phyloP scores from a whole-genome alignment of 805 yeast genomes.

The Myxozyma udenii region DNA sequence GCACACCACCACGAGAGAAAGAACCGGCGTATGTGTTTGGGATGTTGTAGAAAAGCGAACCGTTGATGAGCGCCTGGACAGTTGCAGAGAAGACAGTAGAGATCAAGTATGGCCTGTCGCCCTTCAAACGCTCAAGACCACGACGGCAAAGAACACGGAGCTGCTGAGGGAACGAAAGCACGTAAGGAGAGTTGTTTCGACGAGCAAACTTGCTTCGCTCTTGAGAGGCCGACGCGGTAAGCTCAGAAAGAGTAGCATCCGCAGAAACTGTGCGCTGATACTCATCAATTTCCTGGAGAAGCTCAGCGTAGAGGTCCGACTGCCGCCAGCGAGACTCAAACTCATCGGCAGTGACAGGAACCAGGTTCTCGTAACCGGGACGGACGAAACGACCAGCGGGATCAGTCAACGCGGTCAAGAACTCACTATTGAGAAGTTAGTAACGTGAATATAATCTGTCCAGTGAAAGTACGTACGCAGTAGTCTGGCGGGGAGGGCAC shows the following conservation, averaged over 20 bases:
- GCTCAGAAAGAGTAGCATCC: constrained; percentile 40
- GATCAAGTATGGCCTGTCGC: constrained; percentile 53
- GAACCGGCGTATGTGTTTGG: constrained; percentile 53
- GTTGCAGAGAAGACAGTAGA: constrained; percentile 49
- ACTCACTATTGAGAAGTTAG: constrained; percentile 42
- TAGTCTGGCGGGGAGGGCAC: constrained; percentile 57
- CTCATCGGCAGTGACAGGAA: constrained; percentile 62
- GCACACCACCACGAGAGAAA: constrained; percentile 60
- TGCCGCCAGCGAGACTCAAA: constrained; percentile 58
- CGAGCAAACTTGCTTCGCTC: constrained; percentile 43
- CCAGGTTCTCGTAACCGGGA: constrained; percentile 49
- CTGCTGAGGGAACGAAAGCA: constrained; percentile 49
- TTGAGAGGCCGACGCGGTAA: constrained; percentile 40
- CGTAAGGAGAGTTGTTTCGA: constrained; percentile 45
- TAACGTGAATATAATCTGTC: not conserved
- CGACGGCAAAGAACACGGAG: constrained; percentile 35
- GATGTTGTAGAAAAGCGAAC: constrained; percentile 59
- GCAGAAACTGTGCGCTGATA: constrained; percentile 39
- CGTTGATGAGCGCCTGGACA: constrained; percentile 56
- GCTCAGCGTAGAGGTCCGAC: constrained; percentile 46
- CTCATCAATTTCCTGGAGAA: constrained; percentile 47
- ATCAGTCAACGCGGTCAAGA: constrained; percentile 65
- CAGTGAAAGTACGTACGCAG: constrained; percentile 42
- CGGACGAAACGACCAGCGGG: constrained; percentile 56
- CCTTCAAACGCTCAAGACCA: constrained; percentile 48